These are phyloP conservation scores for Phytophthora tentaculata DNA, from an alignment of 352 stramenopile species.

Conservation along the genomic window DNA sequence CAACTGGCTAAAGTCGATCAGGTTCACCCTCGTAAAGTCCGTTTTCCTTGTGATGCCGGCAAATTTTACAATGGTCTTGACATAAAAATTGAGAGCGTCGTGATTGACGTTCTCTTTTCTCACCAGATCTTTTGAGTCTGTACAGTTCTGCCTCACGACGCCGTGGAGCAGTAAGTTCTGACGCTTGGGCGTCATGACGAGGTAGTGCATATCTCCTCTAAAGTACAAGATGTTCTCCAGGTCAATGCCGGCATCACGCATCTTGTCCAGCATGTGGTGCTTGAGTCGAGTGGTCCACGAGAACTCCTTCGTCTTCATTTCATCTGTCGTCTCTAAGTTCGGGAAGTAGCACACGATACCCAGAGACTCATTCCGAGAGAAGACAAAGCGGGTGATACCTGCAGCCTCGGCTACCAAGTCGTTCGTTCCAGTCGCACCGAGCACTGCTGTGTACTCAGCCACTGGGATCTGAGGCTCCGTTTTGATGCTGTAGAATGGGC, in stretches of 20 bases:
- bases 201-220: conserved; percentile 83
- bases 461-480: conserved; percentile 72
- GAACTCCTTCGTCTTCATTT: conserved; percentile 71
- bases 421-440: conserved; percentile 63
- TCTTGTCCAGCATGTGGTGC: conserved; percentile 68
- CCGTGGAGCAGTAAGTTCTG: conserved; percentile 62
- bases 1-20: conserved; percentile 83
- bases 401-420: conserved; percentile 57
- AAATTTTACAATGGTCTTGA: conserved; percentile 62
- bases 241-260: conserved; percentile 64
- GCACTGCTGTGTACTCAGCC: conserved; percentile 63
- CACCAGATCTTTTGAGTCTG: conserved; percentile 57
- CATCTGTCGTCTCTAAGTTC: conserved; percentile 63
- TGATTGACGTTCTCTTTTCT: conserved; percentile 50
- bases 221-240: conserved; percentile 87
- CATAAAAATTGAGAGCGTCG: conserved; percentile 51
- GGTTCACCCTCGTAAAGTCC: conserved; percentile 57
- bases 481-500: conserved; percentile 60
- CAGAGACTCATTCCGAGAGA: conserved; percentile 72
- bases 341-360: conserved; percentile 83
- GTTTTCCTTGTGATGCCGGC: conserved; percentile 63
- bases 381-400: conserved; percentile 74
- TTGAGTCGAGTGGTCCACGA: conserved; percentile 83
- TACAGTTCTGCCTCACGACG: conserved; percentile 65
- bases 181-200: conserved; percentile 80